A percentile compares a stretch with the other conserved stretches of the same genome.
These are phyloP conservation scores for Ustanciosporium gigantosporum DNA, from an alignment of 1,284 basidiomycete genomes.

Conservation along the genomic window DNA sequence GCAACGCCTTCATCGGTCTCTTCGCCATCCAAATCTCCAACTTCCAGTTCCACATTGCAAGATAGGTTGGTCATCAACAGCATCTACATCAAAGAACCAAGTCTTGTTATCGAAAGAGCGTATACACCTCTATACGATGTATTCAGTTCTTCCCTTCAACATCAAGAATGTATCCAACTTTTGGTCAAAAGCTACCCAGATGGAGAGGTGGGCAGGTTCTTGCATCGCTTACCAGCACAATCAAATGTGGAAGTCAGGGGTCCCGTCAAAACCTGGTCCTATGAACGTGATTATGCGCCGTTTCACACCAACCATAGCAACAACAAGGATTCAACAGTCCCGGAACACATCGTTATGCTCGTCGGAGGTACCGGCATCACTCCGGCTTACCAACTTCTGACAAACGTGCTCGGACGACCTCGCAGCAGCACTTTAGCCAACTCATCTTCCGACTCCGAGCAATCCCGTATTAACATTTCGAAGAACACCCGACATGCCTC, in stretches of 20 bases:
- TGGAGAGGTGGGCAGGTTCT: slow-evolving; percentile 39
- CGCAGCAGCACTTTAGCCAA: not conserved
- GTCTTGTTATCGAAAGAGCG: slow-evolving; percentile 43
- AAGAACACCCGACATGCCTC: too few relatives aligned
- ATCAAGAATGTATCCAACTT: slow-evolving; percentile 8
- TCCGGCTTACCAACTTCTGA: slow-evolving; percentile 43
- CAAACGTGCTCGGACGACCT: slow-evolving; percentile 19
- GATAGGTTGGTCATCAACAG: slow-evolving; percentile 18
- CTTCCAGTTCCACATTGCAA: not conserved
- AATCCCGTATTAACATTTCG: not conserved
- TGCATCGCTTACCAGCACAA: slow-evolving; percentile 12
- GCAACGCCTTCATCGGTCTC: too few relatives aligned
- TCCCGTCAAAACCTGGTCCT: slow-evolving; percentile 40
- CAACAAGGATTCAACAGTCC: slow-evolving; percentile 1
- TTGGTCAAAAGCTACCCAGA: slow-evolving; percentile 45
- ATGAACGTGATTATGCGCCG: slow-evolving; percentile 5
- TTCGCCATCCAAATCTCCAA: not conserved
- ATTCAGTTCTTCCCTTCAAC: not conserved
- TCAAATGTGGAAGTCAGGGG: slow-evolving; percentile 36
- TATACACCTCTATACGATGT: slow-evolving; percentile 45
- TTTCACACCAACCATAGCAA: too few relatives aligned
- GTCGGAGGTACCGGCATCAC: slow-evolving; percentile 48
- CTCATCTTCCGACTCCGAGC: not conserved
- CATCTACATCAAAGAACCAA: slow-evolving; percentile 41
- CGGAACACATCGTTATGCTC: slow-evolving; percentile 27